Evolutionary conservation across 192 early-diverging fungal species (phyloP).

Genomic region (Coemansia biformis): DNA sequence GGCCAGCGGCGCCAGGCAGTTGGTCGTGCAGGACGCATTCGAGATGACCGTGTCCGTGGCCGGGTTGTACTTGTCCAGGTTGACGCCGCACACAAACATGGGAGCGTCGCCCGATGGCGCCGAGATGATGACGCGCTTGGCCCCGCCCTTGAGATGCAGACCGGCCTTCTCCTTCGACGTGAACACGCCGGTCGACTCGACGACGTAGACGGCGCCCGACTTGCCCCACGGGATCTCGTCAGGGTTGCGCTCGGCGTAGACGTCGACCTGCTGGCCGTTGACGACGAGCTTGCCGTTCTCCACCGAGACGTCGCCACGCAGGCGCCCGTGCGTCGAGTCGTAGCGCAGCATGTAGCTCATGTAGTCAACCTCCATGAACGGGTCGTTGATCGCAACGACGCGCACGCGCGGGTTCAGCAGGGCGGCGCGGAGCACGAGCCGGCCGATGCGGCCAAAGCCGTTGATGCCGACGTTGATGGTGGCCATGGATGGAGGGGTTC

Average conservation of each 20-base stretch:
- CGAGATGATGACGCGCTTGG: conserved; percentile 98
- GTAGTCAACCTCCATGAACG: conserved; percentile 93
- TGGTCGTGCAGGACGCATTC: conserved; percentile 99
- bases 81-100: conserved; percentile 98
- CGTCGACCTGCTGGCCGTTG: conserved; percentile 74
- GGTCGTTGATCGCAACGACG: conserved; percentile 94
- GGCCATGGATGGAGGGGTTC: conserved; percentile 6
- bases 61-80: conserved; percentile 89
- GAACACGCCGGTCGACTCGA: conserved; percentile 99
- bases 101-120: conserved; percentile 95
- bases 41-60: conserved; percentile 76
- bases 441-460: conserved; percentile 96
- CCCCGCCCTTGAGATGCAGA: conserved; percentile 84
- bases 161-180: conserved; percentile 83
- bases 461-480: conserved; percentile 58
- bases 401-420: conserved; percentile 62
- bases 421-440: conserved; percentile 89
- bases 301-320: conserved; percentile 74
- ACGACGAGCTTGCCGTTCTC: conserved; percentile 86
- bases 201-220: conserved; percentile 80
- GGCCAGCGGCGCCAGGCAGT: conserved; percentile 96
- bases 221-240: conserved; percentile 84
- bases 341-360: conserved; percentile 98
- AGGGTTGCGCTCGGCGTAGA: conserved; percentile 74
- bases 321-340: conserved; percentile 97